phyloP scores from a whole-genome alignment of 768 basidiomycete genomes.

The Calocera cornea region DNA sequence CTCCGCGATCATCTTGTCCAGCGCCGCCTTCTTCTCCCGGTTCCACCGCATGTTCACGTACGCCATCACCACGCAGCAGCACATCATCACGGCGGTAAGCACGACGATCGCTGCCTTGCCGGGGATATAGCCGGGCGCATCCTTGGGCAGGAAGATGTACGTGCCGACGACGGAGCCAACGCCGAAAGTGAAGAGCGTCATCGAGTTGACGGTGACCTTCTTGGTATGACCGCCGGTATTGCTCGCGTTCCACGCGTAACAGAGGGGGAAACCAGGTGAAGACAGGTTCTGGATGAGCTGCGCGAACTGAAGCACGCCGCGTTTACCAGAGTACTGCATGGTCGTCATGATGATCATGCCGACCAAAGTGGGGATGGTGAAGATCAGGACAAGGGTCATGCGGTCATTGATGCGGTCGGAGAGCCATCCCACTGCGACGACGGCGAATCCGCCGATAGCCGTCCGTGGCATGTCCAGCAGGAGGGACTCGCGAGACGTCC shows the following conservation, averaged over 20 bases:
- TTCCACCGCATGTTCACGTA: slow-evolving; percentile 45
- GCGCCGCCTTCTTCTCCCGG: slow-evolving; percentile 29
- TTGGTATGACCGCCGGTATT: slow-evolving; percentile 55
- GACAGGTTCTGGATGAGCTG: slow-evolving; percentile 28
- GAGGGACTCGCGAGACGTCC: slow-evolving; percentile 3
- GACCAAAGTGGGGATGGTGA: slow-evolving; percentile 26
- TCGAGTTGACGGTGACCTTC: slow-evolving; percentile 30
- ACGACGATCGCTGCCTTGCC: slow-evolving; percentile 55
- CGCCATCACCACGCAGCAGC: slow-evolving; percentile 35
- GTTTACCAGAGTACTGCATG: slow-evolving; percentile 34
- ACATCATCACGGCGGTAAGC: slow-evolving; percentile 39
- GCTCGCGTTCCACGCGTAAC: slow-evolving; percentile 52
- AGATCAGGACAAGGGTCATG: slow-evolving; percentile 2
- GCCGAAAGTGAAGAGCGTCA: neutral
- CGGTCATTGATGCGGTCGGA: neutral
- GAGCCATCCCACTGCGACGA: neutral
- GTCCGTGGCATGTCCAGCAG: slow-evolving; percentile 10
- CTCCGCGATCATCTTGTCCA: slow-evolving; percentile 34
- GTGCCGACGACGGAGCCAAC: slow-evolving; percentile 49
- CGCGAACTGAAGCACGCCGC: slow-evolving; percentile 44
- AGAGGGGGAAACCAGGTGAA: slow-evolving; percentile 29
- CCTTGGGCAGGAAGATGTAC: slow-evolving; percentile 47
- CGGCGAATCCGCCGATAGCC: slow-evolving; percentile 8
- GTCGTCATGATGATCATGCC: slow-evolving; percentile 42
- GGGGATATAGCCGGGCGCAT: slow-evolving; percentile 48